phyloP scores from a whole-genome alignment of 2,329 filamentous ascomycete species.

The Cytospora mali region DNA sequence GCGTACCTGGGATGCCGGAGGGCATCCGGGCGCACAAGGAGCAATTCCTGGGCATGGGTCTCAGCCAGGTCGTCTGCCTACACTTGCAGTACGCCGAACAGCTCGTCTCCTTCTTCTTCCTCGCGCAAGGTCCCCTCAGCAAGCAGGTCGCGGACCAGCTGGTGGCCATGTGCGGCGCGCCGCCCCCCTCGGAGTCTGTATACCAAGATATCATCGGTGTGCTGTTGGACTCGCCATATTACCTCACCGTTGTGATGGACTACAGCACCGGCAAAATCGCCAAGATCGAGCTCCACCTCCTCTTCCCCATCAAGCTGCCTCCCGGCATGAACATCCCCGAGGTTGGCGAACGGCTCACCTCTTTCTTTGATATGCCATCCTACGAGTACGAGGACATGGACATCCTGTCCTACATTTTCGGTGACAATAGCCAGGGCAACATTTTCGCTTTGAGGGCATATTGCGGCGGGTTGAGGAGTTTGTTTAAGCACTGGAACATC shows the following conservation, averaged over 20 bases:
- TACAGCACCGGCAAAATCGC: constrained; percentile 15
- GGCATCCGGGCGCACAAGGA: constrained; percentile 23
- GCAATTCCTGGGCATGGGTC: constrained; percentile 9
- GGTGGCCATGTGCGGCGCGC: constrained; percentile 21
- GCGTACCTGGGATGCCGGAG: constrained; percentile 16
- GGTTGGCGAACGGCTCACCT: constrained; percentile 14
- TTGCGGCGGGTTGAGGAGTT: constrained; percentile 23
- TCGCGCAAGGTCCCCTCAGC: constrained; percentile 24
- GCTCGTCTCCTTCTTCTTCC: constrained; percentile 19
- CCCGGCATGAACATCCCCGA: constrained; percentile 25
- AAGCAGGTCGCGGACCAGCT: constrained; percentile 14
- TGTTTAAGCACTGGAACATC: constrained; percentile 25
- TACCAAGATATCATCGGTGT: constrained; percentile 24
- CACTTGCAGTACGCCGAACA: constrained; percentile 18
- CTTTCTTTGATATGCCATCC: constrained; percentile 24
- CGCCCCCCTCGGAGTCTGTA: constrained; percentile 15
- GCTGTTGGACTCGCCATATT: constrained; percentile 20
- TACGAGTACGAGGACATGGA: constrained; percentile 26
- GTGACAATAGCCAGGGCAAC: constrained; percentile 9
- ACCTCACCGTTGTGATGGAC: constrained; percentile 24
- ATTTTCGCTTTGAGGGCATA: constrained; percentile 25
- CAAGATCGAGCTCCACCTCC: constrained; percentile 26
- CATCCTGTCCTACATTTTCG: constrained; percentile 25
- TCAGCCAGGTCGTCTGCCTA: constrained; percentile 9
- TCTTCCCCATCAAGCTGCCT: constrained; percentile 27